Evolutionary conservation across 108 stramenopile genomes (phyloP), one percentile per base, ranked within the genome.

Genomic region (Bacterosira constricta): DNA sequence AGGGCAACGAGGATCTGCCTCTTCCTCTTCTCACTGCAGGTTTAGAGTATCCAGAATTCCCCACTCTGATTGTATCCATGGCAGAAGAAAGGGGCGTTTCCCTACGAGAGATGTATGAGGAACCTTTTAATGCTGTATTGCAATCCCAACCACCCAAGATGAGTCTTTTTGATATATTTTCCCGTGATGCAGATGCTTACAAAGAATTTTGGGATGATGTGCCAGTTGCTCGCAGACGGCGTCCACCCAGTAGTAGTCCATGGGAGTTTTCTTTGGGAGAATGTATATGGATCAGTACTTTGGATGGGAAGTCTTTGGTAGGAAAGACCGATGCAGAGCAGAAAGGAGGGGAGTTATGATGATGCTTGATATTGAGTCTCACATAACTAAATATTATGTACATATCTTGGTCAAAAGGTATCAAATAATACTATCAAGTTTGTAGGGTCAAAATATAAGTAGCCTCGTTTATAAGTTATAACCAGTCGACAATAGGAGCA

Each of bases 21-120:
- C 18, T 73, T 11, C 72, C 72, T 1, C 65, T 73, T 29, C 55
- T 73, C 3, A 66, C 53, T 32, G 65, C 72, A 3, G 72, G 72
- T 18, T 45, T 73, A 12, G 72, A 73, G 26, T 66, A 37, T 35
- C 64, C 65, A 1, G 72, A 73, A 45, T 73, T 73, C 25, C 72
- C 72, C 9, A 34, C 53, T 20, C 4, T 66, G 12, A 49, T 73
- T 34, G 52, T 57, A 20, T 29, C 29, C 12, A 55, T 66, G 65
- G 53, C 52, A 12, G 10, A 26, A 45, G 31, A 44, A 38, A 44
- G 59, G 12, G 37, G 27, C 25, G 15, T 42, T 21, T 56, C 72
- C 20, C 32, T 73, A 18, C 11, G 54, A 44, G 42, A 66, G 1
- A 54, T 73, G 34, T 73, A 73, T 23, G 65, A 73, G 46, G 31